Evolutionary conservation across 192 early-diverging fungal species (phyloP).

Genomic region (Coemansia sp.): DNA sequence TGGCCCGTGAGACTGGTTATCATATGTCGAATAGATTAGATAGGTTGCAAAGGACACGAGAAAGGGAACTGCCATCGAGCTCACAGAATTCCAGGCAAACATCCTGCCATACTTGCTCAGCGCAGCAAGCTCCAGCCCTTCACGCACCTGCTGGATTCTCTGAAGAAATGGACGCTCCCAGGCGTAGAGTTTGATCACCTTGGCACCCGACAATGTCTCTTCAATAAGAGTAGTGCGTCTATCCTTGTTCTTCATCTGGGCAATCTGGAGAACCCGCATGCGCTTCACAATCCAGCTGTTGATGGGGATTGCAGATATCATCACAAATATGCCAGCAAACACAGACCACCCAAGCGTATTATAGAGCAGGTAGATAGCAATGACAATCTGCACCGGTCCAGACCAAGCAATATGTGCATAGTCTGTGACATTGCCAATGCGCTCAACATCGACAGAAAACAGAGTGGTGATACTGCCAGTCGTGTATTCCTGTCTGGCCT

Average conservation of each 20-base stretch:
- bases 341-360: constrained; percentile 76
- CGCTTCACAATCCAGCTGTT: constrained; percentile 66
- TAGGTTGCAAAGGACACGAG: constrained; percentile 86
- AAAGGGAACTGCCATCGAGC: constrained; percentile 84
- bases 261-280: constrained; percentile 70
- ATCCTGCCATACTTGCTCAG: constrained; percentile 75
- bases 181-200: constrained; percentile 96
- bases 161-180: constrained; percentile 85
- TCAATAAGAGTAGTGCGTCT: constrained; percentile 71
- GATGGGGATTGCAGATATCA: constrained; percentile 81
- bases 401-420: constrained; percentile 77
- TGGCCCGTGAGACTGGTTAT: constrained; percentile 51
- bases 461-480: constrained; percentile 73
- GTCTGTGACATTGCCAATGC: constrained; percentile 63
- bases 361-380: constrained; percentile 79
- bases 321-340: constrained; percentile 82
- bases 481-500: constrained; percentile 75
- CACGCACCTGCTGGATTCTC: constrained; percentile 62
- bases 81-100: constrained; percentile 70
- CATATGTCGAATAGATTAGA: constrained; percentile 68
- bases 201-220: constrained; percentile 88
- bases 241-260: constrained; percentile 89
- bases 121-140: constrained; percentile 73
- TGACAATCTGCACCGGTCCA: constrained; percentile 73
- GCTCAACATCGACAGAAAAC: constrained; percentile 68